Conservation (phyloP, 768 basidiomycete species). For the Tylopilus rubrobrunneus region DNA sequence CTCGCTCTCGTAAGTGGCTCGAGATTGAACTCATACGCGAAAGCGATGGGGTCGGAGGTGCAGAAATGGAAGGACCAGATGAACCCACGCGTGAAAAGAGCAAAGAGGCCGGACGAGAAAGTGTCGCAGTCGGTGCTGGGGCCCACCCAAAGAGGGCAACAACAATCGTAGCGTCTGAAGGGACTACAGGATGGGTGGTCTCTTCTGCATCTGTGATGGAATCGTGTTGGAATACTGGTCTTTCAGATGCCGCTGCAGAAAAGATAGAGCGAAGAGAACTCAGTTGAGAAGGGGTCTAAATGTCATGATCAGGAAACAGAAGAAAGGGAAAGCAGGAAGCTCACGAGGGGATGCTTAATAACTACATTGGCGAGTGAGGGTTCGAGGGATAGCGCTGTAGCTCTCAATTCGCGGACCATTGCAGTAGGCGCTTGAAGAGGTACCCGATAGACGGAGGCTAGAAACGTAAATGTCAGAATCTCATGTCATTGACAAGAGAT, state of each 20-base stretch:
- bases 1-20: constrained; percentile 15
- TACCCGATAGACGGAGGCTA: constrained; percentile 71
- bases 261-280: constrained; percentile 49
- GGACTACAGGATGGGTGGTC: constrained; percentile 15
- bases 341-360: constrained; percentile 72
- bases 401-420: constrained; percentile 59
- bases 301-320: constrained; percentile 6
- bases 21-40: constrained; percentile 33
- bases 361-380: constrained; percentile 48
- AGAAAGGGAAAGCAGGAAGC: constrained; percentile 17
- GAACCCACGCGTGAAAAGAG: constrained; percentile 27
- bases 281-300: constrained; percentile 56
- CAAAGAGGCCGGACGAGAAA: constrained; percentile 11
- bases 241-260: constrained; percentile 26
- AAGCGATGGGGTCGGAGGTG: constrained; percentile 30
- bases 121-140: constrained; percentile 29
- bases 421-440: constrained; percentile 63
- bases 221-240: constrained; percentile 26
- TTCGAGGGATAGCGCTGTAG: constrained; percentile 50
- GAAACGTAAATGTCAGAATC: constrained; percentile 2
- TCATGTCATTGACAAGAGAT: background rate
- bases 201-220: constrained; percentile 11
- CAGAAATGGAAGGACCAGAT: constrained; percentile 24
- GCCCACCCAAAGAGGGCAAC: constrained; percentile 50
- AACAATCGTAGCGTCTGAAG: constrained; percentile 38